These are phyloP conservation scores for Linum lewisii DNA, from an alignment of 345 rosid species.

Conservation along the genomic window DNA sequence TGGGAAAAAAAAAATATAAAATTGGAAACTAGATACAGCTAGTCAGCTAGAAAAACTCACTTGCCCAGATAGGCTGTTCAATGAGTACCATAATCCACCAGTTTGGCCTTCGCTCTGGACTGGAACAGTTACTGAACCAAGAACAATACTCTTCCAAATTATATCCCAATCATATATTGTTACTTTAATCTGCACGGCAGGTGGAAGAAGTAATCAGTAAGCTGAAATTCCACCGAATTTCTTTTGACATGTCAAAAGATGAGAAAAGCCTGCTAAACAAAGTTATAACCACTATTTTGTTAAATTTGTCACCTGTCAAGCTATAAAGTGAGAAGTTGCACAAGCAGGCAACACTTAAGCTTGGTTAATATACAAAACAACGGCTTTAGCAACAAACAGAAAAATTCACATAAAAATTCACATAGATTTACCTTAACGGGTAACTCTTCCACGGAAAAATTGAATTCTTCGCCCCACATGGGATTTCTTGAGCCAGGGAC, in stretches of 20 bases:
- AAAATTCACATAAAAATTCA: no score
- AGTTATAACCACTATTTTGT: no score
- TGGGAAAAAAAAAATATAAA: no score
- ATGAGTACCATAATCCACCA: constrained; percentile 74
- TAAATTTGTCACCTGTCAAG: background rate
- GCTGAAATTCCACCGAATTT: background rate
- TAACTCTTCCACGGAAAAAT: constrained; percentile 80
- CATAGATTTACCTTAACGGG: constrained; percentile 56
- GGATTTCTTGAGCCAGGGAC: constrained; percentile 98
- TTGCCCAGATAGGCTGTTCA: constrained; percentile 94
- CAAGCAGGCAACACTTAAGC: background rate
- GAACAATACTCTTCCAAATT: constrained; percentile 95
- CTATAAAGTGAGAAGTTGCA: background rate
- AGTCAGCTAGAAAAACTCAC: constrained; percentile 30
- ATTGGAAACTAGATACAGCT: constrained; percentile 7
- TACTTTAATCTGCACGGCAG: constrained; percentile 60
- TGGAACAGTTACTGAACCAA: constrained; percentile 81
- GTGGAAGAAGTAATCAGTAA: constrained; percentile 6
- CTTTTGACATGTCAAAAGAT: background rate
- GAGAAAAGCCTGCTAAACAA: background rate
- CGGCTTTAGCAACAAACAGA: background rate
- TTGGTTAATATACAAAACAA: background rate
- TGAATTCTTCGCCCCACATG: constrained; percentile 99
- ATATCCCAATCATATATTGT: constrained; percentile 99
- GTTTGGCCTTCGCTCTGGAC: constrained; percentile 89